These are phyloP conservation scores for Artomyces pyxidatus DNA, from an alignment of 768 basidiomycete species.

Conservation along the genomic window DNA sequence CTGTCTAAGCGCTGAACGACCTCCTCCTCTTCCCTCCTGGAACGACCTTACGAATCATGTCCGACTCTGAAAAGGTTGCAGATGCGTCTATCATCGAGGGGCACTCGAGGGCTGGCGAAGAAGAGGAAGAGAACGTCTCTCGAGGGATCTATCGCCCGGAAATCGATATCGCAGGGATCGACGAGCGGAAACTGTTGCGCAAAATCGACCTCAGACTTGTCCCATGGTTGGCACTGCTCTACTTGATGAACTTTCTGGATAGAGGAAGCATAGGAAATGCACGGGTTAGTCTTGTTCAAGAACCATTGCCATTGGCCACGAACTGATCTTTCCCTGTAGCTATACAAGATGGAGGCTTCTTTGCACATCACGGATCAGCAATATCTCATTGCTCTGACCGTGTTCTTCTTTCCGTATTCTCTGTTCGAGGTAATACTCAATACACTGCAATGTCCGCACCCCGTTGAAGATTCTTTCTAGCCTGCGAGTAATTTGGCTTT, in stretches of 20 bases:
- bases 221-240: constrained; percentile 69
- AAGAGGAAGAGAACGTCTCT: neutral
- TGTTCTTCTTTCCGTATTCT: constrained; percentile 73
- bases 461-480: constrained; percentile 25
- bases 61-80: too few relatives aligned
- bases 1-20: neutral
- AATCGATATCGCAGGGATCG: constrained; percentile 42
- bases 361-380: constrained; percentile 54
- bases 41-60: neutral
- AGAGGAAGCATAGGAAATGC: constrained; percentile 64
- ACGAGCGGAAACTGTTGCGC: constrained; percentile 46
- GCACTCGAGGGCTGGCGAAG: too few relatives aligned
- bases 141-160: constrained; percentile 37
- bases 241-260: constrained; percentile 67
- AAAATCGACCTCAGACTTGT: constrained; percentile 62
- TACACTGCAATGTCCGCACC: too few relatives aligned
- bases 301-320: neutral
- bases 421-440: constrained; percentile 50
- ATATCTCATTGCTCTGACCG: constrained; percentile 59
- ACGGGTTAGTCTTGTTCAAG: constrained; percentile 34
- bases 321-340: constrained; percentile 24
- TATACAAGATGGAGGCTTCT: constrained; percentile 51
- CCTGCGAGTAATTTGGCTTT: constrained; percentile 57
- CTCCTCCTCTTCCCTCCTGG: neutral
- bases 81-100: too few relatives aligned